Percentiles rank a stretch among this genome's conserved stretches.
Conservation (phyloP, 2,329 filamentous ascomycete genomes). For the Epichloe scottii region DNA sequence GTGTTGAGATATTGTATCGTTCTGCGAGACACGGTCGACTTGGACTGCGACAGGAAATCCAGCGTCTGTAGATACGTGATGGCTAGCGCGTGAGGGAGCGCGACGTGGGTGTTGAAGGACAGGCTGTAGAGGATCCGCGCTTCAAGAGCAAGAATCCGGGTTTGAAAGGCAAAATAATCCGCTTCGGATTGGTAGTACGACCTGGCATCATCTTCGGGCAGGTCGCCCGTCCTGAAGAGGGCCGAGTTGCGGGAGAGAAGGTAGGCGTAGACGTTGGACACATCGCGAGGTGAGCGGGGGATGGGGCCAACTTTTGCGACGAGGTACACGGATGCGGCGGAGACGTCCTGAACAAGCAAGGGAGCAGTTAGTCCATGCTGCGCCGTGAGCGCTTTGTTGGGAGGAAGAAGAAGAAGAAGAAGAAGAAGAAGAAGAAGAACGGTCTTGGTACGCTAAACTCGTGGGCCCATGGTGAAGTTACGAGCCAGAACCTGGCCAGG, state of each 20-base stretch:
- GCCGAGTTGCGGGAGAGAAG: conserved; percentile 52
- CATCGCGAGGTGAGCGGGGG: conserved; percentile 63
- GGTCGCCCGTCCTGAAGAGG: conserved; percentile 31
- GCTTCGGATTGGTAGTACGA: conserved; percentile 62
- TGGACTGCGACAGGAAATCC: conserved; percentile 43
- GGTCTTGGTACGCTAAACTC: conserved; percentile 39
- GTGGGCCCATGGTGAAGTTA: conserved; percentile 39
- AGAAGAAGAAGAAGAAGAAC: neutral
- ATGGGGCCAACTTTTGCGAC: conserved; percentile 69
- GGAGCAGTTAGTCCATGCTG: neutral
- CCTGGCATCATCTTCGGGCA: conserved; percentile 29
- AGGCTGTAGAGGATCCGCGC: conserved; percentile 62
- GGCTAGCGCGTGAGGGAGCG: conserved; percentile 73
- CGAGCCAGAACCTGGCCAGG: conserved; percentile 68
- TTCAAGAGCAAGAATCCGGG: conserved; percentile 60
- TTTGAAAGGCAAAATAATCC: conserved; percentile 52
- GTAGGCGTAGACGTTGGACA: conserved; percentile 77
- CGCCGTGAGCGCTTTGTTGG: neutral
- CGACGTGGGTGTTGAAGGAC: conserved; percentile 73
- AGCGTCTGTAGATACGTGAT: conserved; percentile 89
- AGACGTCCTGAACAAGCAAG: conserved; percentile 49
- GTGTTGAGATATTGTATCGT: conserved; percentile 75
- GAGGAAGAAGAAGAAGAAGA: neutral
- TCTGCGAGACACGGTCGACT: conserved; percentile 45
- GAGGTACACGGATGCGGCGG: conserved; percentile 70